Evolutionary conservation across 352 stramenopile species (phyloP).

Genomic region (Phytophthora ohioensis): DNA sequence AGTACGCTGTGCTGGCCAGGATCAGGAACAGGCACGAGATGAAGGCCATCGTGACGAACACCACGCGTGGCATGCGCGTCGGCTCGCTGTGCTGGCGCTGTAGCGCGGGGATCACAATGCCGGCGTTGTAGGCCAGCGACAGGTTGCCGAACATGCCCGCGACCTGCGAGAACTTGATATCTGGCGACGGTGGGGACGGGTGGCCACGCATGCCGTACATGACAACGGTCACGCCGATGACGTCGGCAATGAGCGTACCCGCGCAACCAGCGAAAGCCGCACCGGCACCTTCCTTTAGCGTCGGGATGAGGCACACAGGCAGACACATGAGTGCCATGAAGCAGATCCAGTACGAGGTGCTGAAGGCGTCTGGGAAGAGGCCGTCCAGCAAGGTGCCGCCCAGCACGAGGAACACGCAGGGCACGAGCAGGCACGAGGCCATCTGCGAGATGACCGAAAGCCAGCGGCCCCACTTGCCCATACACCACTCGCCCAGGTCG

Average conservation of each 20-base stretch:
- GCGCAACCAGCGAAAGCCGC: conserved; percentile 43
- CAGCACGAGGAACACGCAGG: conserved; percentile 36
- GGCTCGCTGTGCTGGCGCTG: conserved; percentile 34
- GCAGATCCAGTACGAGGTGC: conserved; percentile 44
- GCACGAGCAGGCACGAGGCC: conserved; percentile 38
- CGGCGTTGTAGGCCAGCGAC: conserved; percentile 30
- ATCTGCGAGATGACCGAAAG: conserved; percentile 53
- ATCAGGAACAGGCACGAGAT: conserved; percentile 46
- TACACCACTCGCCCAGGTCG: conserved; percentile 50
- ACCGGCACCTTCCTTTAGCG: conserved; percentile 39
- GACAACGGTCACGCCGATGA: conserved; percentile 34
- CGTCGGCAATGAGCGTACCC: conserved; percentile 46
- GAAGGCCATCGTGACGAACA: conserved; percentile 45
- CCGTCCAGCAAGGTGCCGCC: conserved; percentile 30
- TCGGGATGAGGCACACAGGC: conserved; percentile 45
- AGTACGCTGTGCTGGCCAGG: conserved; percentile 48
- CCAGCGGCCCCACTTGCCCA: conserved; percentile 45
- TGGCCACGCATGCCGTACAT: conserved; percentile 35
- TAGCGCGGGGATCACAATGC: conserved; percentile 27
- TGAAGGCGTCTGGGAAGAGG: conserved; percentile 37
- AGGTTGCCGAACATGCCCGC: conserved; percentile 43
- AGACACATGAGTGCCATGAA: conserved; percentile 48
- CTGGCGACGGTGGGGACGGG: conserved; percentile 26
- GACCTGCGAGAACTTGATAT: conserved; percentile 45
- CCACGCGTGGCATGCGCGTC: conserved; percentile 37